Evolutionary conservation across 768 basidiomycete species (phyloP).

Genomic region (Trametes cinnabarina): DNA sequence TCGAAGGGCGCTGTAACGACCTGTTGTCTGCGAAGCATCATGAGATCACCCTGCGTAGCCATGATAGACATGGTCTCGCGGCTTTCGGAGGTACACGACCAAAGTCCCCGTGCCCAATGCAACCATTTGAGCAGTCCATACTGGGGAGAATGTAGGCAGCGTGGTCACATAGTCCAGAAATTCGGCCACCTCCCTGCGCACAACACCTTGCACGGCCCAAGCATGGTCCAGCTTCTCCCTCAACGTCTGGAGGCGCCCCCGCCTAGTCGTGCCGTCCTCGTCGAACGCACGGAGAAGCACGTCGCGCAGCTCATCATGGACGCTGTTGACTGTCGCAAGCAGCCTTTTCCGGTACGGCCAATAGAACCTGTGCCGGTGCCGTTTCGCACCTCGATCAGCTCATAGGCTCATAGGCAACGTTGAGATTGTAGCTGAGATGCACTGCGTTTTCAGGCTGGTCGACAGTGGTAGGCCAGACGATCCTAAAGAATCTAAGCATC

Average conservation of each 20-base stretch:
- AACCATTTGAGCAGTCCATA: too few species aligned
- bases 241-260: conserved; percentile 20
- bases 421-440: conserved; percentile 21
- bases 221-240: background rate
- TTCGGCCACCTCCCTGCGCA: background rate
- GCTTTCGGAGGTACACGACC: too few species aligned
- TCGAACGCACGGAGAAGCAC: conserved; percentile 24
- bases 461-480: conserved; percentile 23
- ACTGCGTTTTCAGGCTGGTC: conserved; percentile 27
- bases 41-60: too few species aligned
- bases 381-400: conserved; percentile 27
- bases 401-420: conserved; percentile 28
- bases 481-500: background rate
- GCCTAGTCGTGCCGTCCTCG: conserved; percentile 26
- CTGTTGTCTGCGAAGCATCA: too few species aligned
- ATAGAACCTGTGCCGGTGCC: conserved; percentile 15
- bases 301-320: conserved; percentile 17
- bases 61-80: too few species aligned
- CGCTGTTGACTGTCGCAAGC: conserved; percentile 23
- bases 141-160: too few species aligned
- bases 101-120: too few species aligned
- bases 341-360: conserved; percentile 13
- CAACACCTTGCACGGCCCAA: conserved; percentile 4
- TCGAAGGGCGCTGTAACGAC: too few species aligned
- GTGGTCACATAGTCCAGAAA: background rate